Percentiles rank a stretch among this genome's conserved stretches.
phyloP scores from a whole-genome alignment of 1,284 basidiomycete species.

The Marasmius sp. region DNA sequence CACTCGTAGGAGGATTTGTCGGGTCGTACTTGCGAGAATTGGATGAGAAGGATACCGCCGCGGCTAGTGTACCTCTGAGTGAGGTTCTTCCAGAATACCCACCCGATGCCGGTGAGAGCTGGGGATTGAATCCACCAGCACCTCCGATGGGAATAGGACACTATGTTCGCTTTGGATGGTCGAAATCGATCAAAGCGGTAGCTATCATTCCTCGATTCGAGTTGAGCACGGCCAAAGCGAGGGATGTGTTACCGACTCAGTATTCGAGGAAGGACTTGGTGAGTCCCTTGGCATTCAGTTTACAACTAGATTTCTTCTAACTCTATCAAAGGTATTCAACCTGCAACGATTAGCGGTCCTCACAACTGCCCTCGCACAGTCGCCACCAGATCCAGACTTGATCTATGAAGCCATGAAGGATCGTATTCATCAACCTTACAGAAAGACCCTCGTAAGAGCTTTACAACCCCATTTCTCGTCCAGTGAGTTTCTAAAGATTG shows the following conservation, averaged over 20 bases:
- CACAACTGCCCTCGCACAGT: constrained; percentile 89
- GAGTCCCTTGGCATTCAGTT: constrained; percentile 31
- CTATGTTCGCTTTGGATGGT: constrained; percentile 92
- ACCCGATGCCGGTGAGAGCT: constrained; percentile 85
- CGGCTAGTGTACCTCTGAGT: constrained; percentile 88
- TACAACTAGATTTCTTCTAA: constrained; percentile 1
- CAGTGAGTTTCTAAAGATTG: not conserved
- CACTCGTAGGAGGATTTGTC: constrained; percentile 97
- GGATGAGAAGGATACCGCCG: constrained; percentile 71
- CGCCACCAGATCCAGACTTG: constrained; percentile 89
- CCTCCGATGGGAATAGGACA: constrained; percentile 94
- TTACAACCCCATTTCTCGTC: not conserved
- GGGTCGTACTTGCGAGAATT: constrained; percentile 95
- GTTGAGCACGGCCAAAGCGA: constrained; percentile 92
- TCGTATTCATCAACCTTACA: constrained; percentile 95
- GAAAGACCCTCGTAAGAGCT: constrained; percentile 73
- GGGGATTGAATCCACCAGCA: constrained; percentile 87
- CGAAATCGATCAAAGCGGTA: constrained; percentile 84
- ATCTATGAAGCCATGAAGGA: constrained; percentile 99
- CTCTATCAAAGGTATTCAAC: constrained; percentile 85
- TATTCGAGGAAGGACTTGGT: constrained; percentile 94
- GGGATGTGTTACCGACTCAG: constrained; percentile 80
- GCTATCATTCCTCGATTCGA: constrained; percentile 97
- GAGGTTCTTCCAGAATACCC: constrained; percentile 98
- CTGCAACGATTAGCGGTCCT: constrained; percentile 97